Evolutionary conservation across 805 yeast genomes (phyloP), one percentile per base, ranked within the genome.

Genomic region (Spathaspora sp.): DNA sequence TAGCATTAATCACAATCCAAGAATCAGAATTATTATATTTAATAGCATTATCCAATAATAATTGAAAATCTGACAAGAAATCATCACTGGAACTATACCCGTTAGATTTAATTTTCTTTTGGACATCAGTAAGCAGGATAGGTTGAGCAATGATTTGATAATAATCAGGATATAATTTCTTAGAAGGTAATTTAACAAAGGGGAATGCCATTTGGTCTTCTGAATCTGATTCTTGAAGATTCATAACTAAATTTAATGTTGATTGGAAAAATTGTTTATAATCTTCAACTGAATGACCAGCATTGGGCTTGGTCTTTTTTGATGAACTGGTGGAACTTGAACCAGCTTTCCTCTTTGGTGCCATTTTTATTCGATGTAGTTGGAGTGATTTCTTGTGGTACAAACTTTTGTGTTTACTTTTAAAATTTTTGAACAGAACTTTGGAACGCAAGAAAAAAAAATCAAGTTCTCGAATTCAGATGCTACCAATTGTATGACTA

Each of bases 1-100:
- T 64, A 1, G 96, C 85, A 63, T 87, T 88, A 44, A 72, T 73
- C 1, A 87, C 93, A 49, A 90, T 85, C 62, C 82, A 72, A 8
- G 76, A 71, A 17, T 64, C 70, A 1, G 76, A 73, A 54, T 70
- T 76, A 57, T 74, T 74, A 60, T 72, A 74, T 39, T 61, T 61
- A 42, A 62, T 61, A 9, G 79, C 78, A 54, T 74, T 74, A 52
- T 68, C 73, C 29, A 66, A 56, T 51, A 74, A 57, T 47, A 65
- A 60, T 53, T 64, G 59, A 58, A 74, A 72, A 55, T 73, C 78
- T 12, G 48, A 66, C 44, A 69, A 46, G 51, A 72, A 69, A 48
- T 64, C 70, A 1, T 58, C 76, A 52, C 84, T 75, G 17, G 61
- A 59, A 18, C 60, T 49, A 46, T 72, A 70, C 51, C 67, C 26